Conservation (phyloP, 2,329 filamentous ascomycete genomes). For the Myriosclerotinia duriaeana region DNA sequence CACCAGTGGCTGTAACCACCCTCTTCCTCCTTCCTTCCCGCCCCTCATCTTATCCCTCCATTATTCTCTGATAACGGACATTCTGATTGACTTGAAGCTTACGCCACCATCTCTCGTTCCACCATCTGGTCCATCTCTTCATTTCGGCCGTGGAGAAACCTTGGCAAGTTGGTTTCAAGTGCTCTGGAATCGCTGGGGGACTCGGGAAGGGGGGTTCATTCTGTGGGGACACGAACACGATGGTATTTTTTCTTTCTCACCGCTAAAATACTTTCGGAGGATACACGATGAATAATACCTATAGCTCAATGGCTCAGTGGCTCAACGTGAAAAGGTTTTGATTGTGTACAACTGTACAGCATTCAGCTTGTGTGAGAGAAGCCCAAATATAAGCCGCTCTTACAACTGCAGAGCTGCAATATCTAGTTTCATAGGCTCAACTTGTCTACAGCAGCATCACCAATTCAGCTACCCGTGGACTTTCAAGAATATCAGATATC, state of each 20-base stretch:
- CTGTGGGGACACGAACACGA: conserved; percentile 20
- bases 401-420: neutral
- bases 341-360: neutral
- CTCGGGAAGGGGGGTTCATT: neutral
- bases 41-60: conserved; percentile 1
- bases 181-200: neutral
- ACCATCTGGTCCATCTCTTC: no score
- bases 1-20: no score
- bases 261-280: conserved; percentile 11
- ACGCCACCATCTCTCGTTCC: conserved; percentile 19
- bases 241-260: conserved; percentile 6
- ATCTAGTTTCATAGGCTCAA: neutral
- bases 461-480: neutral
- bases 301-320: neutral
- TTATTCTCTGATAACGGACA: conserved; percentile 8
- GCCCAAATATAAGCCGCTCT: neutral
- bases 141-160: conserved; percentile 18
- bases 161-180: conserved; percentile 8
- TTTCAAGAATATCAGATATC: no score
- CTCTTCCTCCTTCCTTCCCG: neutral
- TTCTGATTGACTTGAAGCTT: conserved; percentile 15
- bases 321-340: neutral
- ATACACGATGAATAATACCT: neutral
- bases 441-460: no score
- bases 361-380: conserved; percentile 12